A percentile compares a stretch with the other conserved stretches of the same genome.
These are phyloP conservation scores for Pseudophaeomoniella oleicola DNA, from an alignment of 2,329 filamentous ascomycete species.

Conservation along the genomic window DNA sequence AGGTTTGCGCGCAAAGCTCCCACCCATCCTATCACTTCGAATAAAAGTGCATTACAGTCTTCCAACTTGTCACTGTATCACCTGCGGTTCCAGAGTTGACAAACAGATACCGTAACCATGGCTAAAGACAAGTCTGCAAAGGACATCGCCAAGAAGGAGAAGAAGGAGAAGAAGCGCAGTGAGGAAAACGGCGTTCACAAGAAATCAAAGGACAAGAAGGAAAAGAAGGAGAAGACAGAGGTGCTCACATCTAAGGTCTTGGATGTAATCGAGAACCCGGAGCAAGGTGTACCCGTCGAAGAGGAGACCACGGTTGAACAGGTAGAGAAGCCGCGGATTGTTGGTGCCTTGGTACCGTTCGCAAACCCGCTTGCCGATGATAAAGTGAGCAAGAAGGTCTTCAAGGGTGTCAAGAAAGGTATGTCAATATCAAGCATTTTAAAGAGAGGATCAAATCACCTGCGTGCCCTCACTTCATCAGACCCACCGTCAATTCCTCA, in stretches of 20 bases:
- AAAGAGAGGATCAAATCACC: too few relatives aligned
- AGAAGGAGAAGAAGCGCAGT: constrained; percentile 25
- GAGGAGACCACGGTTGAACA: constrained; percentile 10
- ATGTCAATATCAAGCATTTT: constrained; percentile 10
- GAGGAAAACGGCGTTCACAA: constrained; percentile 30
- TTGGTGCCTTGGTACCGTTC: constrained; percentile 34
- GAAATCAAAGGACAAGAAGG: constrained; percentile 29
- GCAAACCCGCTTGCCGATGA: constrained; percentile 35
- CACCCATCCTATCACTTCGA: too few relatives aligned
- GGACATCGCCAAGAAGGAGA: constrained; percentile 25
- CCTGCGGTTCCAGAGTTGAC: too few relatives aligned
- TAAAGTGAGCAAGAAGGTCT: constrained; percentile 35
- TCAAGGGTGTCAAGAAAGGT: constrained; percentile 39
- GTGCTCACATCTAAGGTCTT: constrained; percentile 10
- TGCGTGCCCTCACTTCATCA: too few relatives aligned
- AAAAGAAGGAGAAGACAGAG: constrained; percentile 11
- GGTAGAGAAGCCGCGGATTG: constrained; percentile 15
- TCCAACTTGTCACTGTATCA: too few relatives aligned
- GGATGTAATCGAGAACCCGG: constrained; percentile 8
- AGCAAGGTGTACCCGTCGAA: constrained; percentile 2
- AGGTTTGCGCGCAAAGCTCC: background rate
- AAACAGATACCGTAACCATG: constrained; percentile 6
- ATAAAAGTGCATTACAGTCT: too few relatives aligned
- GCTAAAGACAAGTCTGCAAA: constrained; percentile 14
- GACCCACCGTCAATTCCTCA: too few relatives aligned